Percentiles rank a stretch among this genome's conserved stretches.
Evolutionary conservation across 495 filamentous ascomycete genomes (phyloP).

Genomic region (Aspergillus incahuasiensis): DNA sequence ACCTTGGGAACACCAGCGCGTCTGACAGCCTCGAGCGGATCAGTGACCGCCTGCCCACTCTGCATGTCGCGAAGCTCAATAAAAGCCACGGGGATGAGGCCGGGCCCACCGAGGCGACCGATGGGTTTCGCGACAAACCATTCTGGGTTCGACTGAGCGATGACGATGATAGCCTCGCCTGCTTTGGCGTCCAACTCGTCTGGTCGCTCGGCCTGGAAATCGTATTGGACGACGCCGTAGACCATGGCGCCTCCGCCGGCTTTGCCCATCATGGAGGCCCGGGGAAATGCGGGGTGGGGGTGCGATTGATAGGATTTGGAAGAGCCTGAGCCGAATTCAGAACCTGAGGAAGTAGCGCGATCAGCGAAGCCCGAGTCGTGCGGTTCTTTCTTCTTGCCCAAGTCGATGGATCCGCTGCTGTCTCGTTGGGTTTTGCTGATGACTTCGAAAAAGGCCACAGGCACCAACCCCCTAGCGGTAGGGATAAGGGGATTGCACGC

Average conservation of each 20-base stretch:
- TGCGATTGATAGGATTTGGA: slow-evolving; percentile 30
- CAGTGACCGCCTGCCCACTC: slow-evolving; percentile 72
- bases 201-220: slow-evolving; percentile 90
- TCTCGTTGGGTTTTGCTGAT: slow-evolving; percentile 88
- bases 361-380: slow-evolving; percentile 85
- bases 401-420: slow-evolving; percentile 65
- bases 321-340: slow-evolving; percentile 25
- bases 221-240: slow-evolving; percentile 94
- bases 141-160: slow-evolving; percentile 98
- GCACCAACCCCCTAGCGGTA: slow-evolving; percentile 84
- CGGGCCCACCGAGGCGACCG: slow-evolving; percentile 86
- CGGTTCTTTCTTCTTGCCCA: slow-evolving; percentile 51
- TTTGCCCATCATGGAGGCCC: slow-evolving; percentile 55
- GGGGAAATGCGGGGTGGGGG: slow-evolving; percentile 36
- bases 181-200: slow-evolving; percentile 94
- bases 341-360: slow-evolving; percentile 35
- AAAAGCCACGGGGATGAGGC: slow-evolving; percentile 93
- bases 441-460: slow-evolving; percentile 86
- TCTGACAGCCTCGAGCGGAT: slow-evolving; percentile 80
- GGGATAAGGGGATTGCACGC: slow-evolving; percentile 93
- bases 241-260: slow-evolving; percentile 75
- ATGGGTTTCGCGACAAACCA: slow-evolving; percentile 99
- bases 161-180: slow-evolving; percentile 95
- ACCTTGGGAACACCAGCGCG: slow-evolving; percentile 93
- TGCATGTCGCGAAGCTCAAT: slow-evolving; percentile 96